These are phyloP conservation scores for Sambucus nigra DNA, from an alignment of 129 eudicot species.

Conservation along the genomic window DNA sequence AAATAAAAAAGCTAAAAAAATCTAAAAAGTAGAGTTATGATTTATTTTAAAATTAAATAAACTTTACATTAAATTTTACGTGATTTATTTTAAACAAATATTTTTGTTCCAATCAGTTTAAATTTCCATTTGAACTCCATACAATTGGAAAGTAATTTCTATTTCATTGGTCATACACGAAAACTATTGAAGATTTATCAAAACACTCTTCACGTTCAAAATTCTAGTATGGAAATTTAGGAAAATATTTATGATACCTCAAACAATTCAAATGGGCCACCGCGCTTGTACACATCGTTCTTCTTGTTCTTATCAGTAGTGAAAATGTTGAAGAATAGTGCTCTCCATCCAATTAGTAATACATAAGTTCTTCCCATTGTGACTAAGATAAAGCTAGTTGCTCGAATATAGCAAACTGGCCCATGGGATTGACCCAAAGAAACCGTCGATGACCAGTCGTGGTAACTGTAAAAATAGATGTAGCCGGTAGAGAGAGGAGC, in stretches of 20 bases:
- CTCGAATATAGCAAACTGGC: slow-evolving; percentile 64
- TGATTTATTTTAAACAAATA: too few species aligned
- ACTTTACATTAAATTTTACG: too few species aligned
- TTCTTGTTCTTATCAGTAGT: slow-evolving; percentile 42
- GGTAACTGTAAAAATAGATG: too few species aligned
- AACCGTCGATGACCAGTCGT: too few species aligned
- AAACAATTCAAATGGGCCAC: slow-evolving; percentile 78
- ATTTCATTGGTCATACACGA: neutral
- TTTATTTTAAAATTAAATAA: too few species aligned
- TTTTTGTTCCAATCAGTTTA: too few species aligned
- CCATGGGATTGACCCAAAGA: too few species aligned
- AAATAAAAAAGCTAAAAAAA: too few species aligned
- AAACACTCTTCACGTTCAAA: neutral
- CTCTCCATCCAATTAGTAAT: slow-evolving; percentile 89
- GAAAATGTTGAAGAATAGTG: slow-evolving; percentile 47
- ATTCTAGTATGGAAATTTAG: neutral
- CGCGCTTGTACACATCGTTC: slow-evolving; percentile 76
- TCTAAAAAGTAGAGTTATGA: too few species aligned
- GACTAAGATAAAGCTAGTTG: slow-evolving; percentile 51
- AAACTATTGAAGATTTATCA: neutral
- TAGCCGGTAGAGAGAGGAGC: too few species aligned
- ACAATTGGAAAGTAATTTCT: too few species aligned
- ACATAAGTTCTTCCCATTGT: slow-evolving; percentile 87
- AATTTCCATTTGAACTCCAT: too few species aligned
- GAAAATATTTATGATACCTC: slow-evolving; percentile 45